Evolutionary conservation across 2,329 filamentous ascomycete genomes (phyloP).

Genomic region (Elsinoe arachidis): DNA sequence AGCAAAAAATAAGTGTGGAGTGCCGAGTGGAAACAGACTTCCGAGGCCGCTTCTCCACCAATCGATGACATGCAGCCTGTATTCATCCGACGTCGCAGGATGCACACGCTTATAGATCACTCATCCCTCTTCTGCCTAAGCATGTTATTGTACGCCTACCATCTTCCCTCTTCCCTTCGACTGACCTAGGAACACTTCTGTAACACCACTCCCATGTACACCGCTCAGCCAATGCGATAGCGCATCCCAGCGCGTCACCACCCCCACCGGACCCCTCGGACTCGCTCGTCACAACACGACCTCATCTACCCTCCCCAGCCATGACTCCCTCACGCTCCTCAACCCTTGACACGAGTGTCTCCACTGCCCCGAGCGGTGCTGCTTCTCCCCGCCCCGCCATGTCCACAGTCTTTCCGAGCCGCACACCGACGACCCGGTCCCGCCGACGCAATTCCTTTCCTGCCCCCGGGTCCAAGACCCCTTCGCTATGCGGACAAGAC

Average conservation of each 20-base stretch:
- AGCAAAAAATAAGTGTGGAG: neutral
- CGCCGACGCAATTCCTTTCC: conserved; percentile 17
- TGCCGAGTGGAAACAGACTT: neutral
- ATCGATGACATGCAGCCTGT: neutral
- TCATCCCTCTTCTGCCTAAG: conserved; percentile 3
- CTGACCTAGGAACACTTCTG: neutral
- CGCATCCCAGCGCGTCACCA: neutral
- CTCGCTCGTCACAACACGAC: neutral
- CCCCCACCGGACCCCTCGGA: conserved; percentile 1
- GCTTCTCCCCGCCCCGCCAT: neutral
- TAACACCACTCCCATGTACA: neutral
- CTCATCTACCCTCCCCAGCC: neutral
- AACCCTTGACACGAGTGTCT: neutral
- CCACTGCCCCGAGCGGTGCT: neutral
- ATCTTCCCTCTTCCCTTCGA: neutral
- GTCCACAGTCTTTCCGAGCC: conserved; percentile 5
- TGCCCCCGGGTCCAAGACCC: conserved; percentile 14
- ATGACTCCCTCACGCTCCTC: neutral
- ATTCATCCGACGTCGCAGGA: neutral
- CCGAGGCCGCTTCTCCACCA: neutral
- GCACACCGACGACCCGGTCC: neutral
- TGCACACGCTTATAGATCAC: conserved; percentile 7
- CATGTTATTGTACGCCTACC: neutral
- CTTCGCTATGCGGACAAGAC: conserved; percentile 12
- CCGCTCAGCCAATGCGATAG: neutral